Conservation (phyloP, 805 yeast genomes). For the Debaryomyces castellii region DNA sequence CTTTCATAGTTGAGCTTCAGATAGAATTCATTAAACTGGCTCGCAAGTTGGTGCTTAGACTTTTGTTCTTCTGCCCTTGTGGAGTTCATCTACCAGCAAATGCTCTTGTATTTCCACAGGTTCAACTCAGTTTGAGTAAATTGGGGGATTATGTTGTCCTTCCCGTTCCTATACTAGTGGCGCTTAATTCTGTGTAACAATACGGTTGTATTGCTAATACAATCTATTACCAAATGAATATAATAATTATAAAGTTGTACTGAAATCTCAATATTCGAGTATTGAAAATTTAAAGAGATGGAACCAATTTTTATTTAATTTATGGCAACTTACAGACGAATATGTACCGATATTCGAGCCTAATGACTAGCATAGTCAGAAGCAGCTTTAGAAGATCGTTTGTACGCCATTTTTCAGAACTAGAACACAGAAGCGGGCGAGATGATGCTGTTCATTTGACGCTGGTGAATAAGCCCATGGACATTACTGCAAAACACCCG, state of each 20-base stretch:
- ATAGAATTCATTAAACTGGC: slow-evolving; percentile 62
- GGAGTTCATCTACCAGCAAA: neutral
- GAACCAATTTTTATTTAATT: neutral
- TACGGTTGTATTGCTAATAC: neutral
- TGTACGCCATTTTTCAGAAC: neutral
- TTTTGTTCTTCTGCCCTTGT: slow-evolving; percentile 31
- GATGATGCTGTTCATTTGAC: neutral
- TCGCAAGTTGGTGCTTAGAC: slow-evolving; percentile 54
- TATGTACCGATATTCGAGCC: neutral
- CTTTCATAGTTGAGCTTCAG: slow-evolving; percentile 43
- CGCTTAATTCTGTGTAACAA: neutral
- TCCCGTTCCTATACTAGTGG: neutral
- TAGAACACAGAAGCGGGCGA: neutral
- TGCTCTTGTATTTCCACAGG: neutral
- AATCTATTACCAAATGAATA: neutral
- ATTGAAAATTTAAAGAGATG: neutral
- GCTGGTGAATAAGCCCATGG: neutral
- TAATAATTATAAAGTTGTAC: neutral
- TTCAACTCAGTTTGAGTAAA: slow-evolving; percentile 4
- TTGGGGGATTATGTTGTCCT: neutral
- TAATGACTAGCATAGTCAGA: neutral
- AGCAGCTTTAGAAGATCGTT: neutral
- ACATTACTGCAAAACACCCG: neutral
- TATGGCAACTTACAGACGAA: neutral
- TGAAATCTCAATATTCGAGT: neutral